phyloP scores from a whole-genome alignment of 768 basidiomycete species.

The Cystobasidium onofrii region DNA sequence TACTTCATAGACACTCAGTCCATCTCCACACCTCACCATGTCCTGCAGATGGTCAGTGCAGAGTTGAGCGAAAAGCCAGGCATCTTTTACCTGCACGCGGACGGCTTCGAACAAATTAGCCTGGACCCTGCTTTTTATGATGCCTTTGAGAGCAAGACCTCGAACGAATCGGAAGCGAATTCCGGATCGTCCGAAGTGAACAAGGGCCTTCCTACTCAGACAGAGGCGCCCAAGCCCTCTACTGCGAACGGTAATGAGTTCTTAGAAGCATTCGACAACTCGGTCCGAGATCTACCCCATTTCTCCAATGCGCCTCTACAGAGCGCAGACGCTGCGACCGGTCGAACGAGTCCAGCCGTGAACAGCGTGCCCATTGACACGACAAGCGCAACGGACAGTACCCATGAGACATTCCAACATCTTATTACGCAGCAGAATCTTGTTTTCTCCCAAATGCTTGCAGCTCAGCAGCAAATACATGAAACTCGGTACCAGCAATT shows the following conservation, averaged over 20 bases:
- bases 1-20: not conserved
- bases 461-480: not conserved
- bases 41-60: not conserved
- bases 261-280: not conserved
- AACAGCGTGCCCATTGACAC: too few species aligned
- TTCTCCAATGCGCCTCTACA: not conserved
- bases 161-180: too few species aligned
- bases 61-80: not conserved
- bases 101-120: slow-evolving; percentile 18
- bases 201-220: too few species aligned
- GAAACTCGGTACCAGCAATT: not conserved
- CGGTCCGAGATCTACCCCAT: not conserved
- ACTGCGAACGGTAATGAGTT: not conserved
- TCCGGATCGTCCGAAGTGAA: too few species aligned
- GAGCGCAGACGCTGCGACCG: not conserved
- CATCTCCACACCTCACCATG: not conserved
- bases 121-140: not conserved
- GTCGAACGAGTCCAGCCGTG: too few species aligned
- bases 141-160: too few species aligned
- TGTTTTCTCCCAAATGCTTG: not conserved
- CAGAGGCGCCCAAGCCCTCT: not conserved
- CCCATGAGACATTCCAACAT: not conserved
- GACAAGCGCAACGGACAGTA: not conserved
- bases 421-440: not conserved
- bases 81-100: slow-evolving; percentile 15